These are phyloP conservation scores for Suillus ampliporus DNA, from an alignment of 768 basidiomycete species.

Conservation along the genomic window DNA sequence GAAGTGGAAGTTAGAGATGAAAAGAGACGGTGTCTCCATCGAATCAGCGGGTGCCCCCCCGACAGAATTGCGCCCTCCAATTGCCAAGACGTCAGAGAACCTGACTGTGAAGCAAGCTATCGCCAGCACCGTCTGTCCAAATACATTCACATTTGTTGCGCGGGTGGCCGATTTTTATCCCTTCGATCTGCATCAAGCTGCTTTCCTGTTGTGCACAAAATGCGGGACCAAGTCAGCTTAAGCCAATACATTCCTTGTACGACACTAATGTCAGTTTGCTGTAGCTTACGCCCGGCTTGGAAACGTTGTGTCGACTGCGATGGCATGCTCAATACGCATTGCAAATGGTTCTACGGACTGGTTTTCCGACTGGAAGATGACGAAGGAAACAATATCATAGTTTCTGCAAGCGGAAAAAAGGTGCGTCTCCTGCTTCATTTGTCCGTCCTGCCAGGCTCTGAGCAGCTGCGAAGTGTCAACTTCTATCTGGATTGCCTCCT, in stretches of 20 bases:
- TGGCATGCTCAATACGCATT: conserved; percentile 57
- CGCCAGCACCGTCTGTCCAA: conserved; percentile 37
- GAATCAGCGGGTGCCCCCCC: neutral
- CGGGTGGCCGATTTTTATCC: conserved; percentile 64
- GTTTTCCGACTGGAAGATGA: conserved; percentile 59
- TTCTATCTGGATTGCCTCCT: conserved; percentile 24
- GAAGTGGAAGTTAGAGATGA: conserved; percentile 34
- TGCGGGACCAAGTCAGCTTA: conserved; percentile 56
- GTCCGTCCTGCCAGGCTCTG: neutral
- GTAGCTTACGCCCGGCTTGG: conserved; percentile 50
- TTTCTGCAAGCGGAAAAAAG: conserved; percentile 57
- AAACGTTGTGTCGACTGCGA: conserved; percentile 57
- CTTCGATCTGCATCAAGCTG: conserved; percentile 50
- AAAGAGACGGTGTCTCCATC: conserved; percentile 13
- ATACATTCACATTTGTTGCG: conserved; percentile 50
- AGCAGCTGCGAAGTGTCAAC: neutral
- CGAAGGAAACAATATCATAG: conserved; percentile 44
- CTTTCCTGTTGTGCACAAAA: conserved; percentile 53
- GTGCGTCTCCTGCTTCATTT: conserved; percentile 27
- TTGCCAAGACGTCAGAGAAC: conserved; percentile 6
- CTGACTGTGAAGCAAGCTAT: conserved; percentile 47
- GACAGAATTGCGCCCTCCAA: conserved; percentile 9
- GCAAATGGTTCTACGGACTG: conserved; percentile 54
- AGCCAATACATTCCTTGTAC: neutral
- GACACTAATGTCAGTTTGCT: neutral